These are phyloP conservation scores for Aspergillus panamensis DNA, from an alignment of 495 filamentous ascomycete genomes.

Conservation along the genomic window DNA sequence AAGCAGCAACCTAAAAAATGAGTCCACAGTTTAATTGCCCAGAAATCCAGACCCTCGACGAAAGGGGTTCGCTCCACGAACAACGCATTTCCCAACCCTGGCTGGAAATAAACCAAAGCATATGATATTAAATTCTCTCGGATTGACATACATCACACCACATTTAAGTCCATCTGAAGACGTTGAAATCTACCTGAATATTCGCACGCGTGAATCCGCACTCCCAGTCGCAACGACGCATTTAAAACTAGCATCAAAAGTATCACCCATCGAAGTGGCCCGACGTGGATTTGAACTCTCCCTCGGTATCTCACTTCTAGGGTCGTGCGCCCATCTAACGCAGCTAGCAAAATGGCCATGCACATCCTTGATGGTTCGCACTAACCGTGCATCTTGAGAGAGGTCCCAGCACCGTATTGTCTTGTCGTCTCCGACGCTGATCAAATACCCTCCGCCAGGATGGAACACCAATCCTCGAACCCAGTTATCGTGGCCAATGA, in stretches of 20 bases:
- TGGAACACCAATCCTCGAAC: constrained; percentile 85
- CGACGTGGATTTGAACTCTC: background rate
- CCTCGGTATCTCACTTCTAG: background rate
- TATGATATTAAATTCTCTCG: too few relatives aligned
- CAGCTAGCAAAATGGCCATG: constrained; percentile 88
- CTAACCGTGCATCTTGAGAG: constrained; percentile 82
- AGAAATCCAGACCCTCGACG: too few relatives aligned
- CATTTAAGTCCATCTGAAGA: constrained; percentile 3
- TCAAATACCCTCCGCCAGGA: constrained; percentile 87
- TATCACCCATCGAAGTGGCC: background rate
- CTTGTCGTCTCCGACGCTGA: constrained; percentile 86
- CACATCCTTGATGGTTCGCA: constrained; percentile 71
- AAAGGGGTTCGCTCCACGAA: too few relatives aligned
- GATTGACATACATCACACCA: too few relatives aligned
- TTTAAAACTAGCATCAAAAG: background rate
- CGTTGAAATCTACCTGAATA: constrained; percentile 12
- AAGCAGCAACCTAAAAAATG: too few relatives aligned
- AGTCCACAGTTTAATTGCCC: too few relatives aligned
- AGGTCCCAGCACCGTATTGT: constrained; percentile 95
- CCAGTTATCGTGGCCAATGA: constrained; percentile 96
- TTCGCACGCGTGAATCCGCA: constrained; percentile 11
- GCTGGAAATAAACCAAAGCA: too few relatives aligned
- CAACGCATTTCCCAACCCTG: too few relatives aligned
- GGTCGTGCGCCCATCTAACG: constrained; percentile 68
- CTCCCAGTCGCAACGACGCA: constrained; percentile 44